phyloP scores from a whole-genome alignment of 2,329 filamentous ascomycete species.

The Arthrobotrys conoides region DNA sequence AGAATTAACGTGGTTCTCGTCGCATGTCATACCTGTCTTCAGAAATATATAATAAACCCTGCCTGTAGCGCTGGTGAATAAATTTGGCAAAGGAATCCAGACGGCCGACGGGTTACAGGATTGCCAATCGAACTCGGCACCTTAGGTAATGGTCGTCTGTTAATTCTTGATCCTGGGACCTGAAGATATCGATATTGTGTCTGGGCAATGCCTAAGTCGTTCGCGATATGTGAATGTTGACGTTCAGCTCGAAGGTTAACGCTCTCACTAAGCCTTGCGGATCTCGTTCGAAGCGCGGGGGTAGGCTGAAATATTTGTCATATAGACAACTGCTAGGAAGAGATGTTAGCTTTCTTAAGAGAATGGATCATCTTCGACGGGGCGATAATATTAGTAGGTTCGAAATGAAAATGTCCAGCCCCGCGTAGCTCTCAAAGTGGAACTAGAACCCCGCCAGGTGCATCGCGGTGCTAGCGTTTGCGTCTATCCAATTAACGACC shows the following conservation, averaged over 20 bases:
- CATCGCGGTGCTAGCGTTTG: constrained; percentile 56
- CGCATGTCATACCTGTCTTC: constrained; percentile 13
- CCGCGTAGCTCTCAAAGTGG: too few relatives aligned
- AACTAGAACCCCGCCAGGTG: constrained; percentile 53
- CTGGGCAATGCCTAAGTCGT: constrained; percentile 13
- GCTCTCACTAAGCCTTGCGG: constrained; percentile 50
- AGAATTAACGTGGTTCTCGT: constrained; percentile 6
- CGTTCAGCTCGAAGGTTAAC: constrained; percentile 27
- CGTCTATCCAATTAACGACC: constrained; percentile 32
- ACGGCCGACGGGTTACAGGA: constrained; percentile 25
- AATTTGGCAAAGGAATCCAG: constrained; percentile 33
- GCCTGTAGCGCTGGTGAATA: constrained; percentile 11
- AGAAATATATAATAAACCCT: constrained; percentile 41
- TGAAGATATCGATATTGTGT: constrained; percentile 18
- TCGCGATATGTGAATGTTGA: constrained; percentile 26
- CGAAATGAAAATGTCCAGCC: constrained; percentile 51
- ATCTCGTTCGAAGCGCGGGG: constrained; percentile 39
- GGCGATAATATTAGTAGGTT: constrained; percentile 3
- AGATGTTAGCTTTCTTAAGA: constrained; percentile 43
- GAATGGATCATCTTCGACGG: constrained; percentile 17
- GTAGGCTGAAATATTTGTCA: constrained; percentile 43
- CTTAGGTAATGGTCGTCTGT: constrained; percentile 13
- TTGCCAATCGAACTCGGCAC: constrained; percentile 24
- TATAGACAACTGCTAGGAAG: constrained; percentile 35
- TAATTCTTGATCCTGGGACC: constrained; percentile 40